Base-by-base conservation (phyloP, 345 rosid species). In the Diplotaxis tenuifolia region DNA sequence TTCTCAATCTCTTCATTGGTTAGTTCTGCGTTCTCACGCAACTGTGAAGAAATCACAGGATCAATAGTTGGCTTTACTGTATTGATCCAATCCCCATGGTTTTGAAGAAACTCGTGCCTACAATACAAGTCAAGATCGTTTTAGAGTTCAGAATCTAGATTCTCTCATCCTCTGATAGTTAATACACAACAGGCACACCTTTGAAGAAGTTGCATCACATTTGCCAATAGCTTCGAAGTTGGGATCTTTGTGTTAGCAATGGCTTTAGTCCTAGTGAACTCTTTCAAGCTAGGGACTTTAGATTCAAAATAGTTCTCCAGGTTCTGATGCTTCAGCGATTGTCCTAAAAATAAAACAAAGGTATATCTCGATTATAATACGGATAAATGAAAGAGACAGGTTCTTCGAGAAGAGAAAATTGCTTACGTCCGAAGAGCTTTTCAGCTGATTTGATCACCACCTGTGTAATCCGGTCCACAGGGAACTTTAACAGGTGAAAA, bases 371-470 rank as follows among this genome's bases (percentile, higher is more conserved):
- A 40, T 63, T 63, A 68, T 34, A 69, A 62, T 18, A 31, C 55
- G 45, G 74, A 31, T 47, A 62, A 8, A 9, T 27, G 29, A 73
- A 27, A 73, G 60, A 60, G 53, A 78, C 27, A 55, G 16, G 23
- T 31, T 0, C 1, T 42, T 16, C 50, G 36, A 7, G 47, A 68
- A 80, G 49, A 70, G 70, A 34, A 56, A 65, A 70, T 71, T 49
- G 76, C 98, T 76, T 88, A 95, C 99, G 92, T 85, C 99, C 99
- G 55, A 85, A 90, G 61, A 84, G 82, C 84, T 89, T 95, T 86
- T 90, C 96, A 1, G 96, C 75, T 67, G 98, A 88, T 81, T 75
- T 95, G 68, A 75, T 79, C 68, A 95, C 89, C 81, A 86, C 94
- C 82, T 85, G 88, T 21, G 82, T 40, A 70, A 89, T 73, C 77